Base-by-base conservation (phyloP, 73 alveolate species). In the Paramecium tetraurelia region DNA sequence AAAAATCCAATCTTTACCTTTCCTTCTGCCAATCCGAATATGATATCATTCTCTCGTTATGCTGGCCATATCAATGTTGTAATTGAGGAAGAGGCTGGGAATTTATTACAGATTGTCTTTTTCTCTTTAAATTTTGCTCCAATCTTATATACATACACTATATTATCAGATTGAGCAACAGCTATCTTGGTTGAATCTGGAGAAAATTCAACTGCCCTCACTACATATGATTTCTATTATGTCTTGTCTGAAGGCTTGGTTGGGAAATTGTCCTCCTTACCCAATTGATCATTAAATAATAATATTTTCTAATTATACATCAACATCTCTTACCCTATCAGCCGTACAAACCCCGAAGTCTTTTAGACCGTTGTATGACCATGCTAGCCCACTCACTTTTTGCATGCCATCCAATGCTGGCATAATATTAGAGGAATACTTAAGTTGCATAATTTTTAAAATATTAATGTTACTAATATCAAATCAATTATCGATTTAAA, bases 1-100 rank as follows among this genome's bases (percentile, higher is more conserved):
- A 99, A 95, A 83, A 96, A 89, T 31, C 99, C 99, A 20, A 95
- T 94, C 93, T 97, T 98, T 58, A 99, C 99, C 95, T 98, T 98
- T 88, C 99, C 99, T 94, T 99, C 99, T 44, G 99, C 98, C 70
- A 98, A 97, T 46, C 99, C 99, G 88, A 98, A 98, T 92, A 95
- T 94, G 83, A 99, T 96, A 21, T 99, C 99, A 71, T 96, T 94
- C 46, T 97, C 96, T 85, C 99, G 96, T 57, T 95, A 97, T 40
- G 71, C 92, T 14, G 99, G 99, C 99, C 99, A 99, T 75, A 94
- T 84, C 97, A 99, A 95, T 87, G 99, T 98, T 31, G 99, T 98
- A 33, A 99, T 99, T 41, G 99, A 97, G 72, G 99, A 96, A 90
- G 98, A 89, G 89, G 98, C 99, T 33, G 95, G 98, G 97, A 98